Evolutionary conservation across 108 stramenopile species (phyloP).

Genomic region (Cyclotella sp.): DNA sequence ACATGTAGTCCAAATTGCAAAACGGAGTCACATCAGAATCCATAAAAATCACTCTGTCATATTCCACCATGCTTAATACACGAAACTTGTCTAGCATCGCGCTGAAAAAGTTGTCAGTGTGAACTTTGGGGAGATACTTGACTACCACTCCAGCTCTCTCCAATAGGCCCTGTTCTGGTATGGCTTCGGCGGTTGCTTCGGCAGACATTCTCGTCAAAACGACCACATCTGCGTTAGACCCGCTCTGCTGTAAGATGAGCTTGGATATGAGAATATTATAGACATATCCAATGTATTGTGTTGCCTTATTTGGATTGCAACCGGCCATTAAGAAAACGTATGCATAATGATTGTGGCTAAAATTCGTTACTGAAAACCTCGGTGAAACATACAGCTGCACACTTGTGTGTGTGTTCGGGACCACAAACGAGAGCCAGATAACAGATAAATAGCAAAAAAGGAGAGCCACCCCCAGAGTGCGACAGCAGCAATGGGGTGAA

Average conservation of each 20-base stretch:
- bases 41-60: slow-evolving; percentile 67
- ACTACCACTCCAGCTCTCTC: slow-evolving; percentile 35
- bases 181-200: slow-evolving; percentile 10
- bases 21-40: slow-evolving; percentile 78
- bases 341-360: no score
- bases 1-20: slow-evolving; percentile 65
- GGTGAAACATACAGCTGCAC: no score
- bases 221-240: slow-evolving; percentile 51
- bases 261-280: slow-evolving; percentile 52
- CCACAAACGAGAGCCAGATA: no score
- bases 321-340: slow-evolving; percentile 60
- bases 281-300: slow-evolving; percentile 43
- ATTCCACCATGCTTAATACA: slow-evolving; percentile 63
- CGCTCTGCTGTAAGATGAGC: slow-evolving; percentile 37
- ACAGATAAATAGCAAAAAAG: no score
- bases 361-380: no score
- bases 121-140: slow-evolving; percentile 38
- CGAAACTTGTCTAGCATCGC: slow-evolving; percentile 63
- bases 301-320: slow-evolving; percentile 6
- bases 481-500: no score
- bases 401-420: no score
- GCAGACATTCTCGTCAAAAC: slow-evolving; percentile 50
- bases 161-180: slow-evolving; percentile 51
- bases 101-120: slow-evolving; percentile 43
- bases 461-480: no score